Base-by-base conservation (phyloP, 441 rosid species). In the Theobroma grandiflorum region DNA sequence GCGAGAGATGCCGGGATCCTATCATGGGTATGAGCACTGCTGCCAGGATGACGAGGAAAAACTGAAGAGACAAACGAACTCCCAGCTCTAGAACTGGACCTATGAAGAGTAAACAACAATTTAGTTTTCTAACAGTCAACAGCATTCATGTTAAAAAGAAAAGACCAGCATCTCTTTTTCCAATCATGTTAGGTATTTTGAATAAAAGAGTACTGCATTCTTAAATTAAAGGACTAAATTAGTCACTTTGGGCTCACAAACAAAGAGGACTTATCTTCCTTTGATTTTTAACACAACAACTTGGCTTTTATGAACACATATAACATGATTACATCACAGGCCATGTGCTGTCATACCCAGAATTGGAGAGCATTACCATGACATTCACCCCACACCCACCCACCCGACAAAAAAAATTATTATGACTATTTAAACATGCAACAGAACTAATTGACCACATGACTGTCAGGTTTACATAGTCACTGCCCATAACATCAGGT, bases 31-130 rank as follows among this genome's bases (percentile, higher is more conserved):
- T 82, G 87, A 74, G 86, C 86, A 88, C 66, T 80, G 83, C 84
- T 87, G 72, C 94, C 91, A 15, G 88, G 91, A 82, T 83, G 90
- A 68, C 45, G 88, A 73, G 91, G 91, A 59, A 85, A 65, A 70
- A 84, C 80, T 11, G 89, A 88, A 31, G 94, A 82, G 58, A 78
- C 76, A 79, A 85, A 80, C 2, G 91, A 83, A 80, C 83, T 87
- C 49, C 89, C 80, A 70, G 84, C 85, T 79, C 90, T 83, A 59
- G 89, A 87, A 85, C 87, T 85, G 76, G 92, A 85, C 86, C 94
- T 89, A 67, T 45, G 62, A 63, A 73, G 66, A 79, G 69, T 4
- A 72, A 40, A 59, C 55, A 53, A 14, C 40, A 50, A 62, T 15
- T 87, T 31, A 74, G 78, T 22, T 42, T 22, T 64, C 70, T 16